A percentile compares a stretch with the other conserved stretches of the same genome.
These are phyloP conservation scores for Phytophthora citricola DNA, from an alignment of 352 stramenopile species.

Conservation along the genomic window DNA sequence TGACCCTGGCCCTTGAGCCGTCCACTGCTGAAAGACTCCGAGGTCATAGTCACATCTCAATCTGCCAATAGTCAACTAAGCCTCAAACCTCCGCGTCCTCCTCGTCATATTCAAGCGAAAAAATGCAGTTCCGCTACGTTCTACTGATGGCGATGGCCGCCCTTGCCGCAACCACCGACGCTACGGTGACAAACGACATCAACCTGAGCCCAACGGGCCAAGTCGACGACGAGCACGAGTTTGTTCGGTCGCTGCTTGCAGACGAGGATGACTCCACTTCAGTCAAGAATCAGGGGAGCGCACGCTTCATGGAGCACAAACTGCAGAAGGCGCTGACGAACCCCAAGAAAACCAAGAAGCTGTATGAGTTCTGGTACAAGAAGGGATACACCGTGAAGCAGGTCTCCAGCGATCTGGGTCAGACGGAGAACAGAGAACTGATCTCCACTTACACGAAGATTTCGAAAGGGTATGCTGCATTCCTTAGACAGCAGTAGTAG, in stretches of 20 bases:
- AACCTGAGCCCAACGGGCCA: no score
- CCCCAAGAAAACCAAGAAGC: conserved; percentile 22
- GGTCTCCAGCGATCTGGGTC: conserved; percentile 5
- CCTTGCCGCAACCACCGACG: background rate
- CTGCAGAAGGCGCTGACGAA: conserved; percentile 18
- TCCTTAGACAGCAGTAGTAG: conserved; percentile 8
- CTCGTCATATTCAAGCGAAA: background rate
- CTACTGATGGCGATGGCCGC: background rate
- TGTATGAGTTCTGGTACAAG: conserved; percentile 22
- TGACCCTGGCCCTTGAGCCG: background rate
- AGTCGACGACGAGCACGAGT: background rate
- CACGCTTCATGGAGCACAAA: conserved; percentile 23
- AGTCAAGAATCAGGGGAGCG: background rate
- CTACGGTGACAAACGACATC: background rate
- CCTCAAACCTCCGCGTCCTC: background rate
- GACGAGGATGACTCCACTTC: background rate
- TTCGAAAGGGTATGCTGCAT: conserved; percentile 12
- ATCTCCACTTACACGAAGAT: conserved; percentile 17
- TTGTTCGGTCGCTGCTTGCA: conserved; percentile 3
- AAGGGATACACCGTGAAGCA: conserved; percentile 18
- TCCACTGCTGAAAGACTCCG: background rate
- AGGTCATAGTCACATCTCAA: background rate
- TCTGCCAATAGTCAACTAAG: background rate
- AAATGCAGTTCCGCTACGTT: conserved; percentile 1
- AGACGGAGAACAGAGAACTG: conserved; percentile 18